These are phyloP conservation scores for Ustilago xerochloae DNA, from an alignment of 1,284 basidiomycete genomes.

Conservation along the genomic window DNA sequence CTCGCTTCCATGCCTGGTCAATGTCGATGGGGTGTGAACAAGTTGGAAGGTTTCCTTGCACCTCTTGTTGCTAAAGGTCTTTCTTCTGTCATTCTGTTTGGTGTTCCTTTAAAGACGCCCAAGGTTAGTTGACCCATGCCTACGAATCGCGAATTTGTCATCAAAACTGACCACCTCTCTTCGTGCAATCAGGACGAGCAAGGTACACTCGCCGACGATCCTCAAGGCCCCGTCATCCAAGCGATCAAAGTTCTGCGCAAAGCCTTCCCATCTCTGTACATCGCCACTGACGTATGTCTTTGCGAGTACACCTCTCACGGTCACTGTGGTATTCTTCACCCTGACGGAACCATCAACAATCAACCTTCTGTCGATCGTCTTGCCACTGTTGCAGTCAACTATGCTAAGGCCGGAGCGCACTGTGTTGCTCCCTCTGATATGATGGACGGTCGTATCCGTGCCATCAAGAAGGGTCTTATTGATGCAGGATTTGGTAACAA, in stretches of 20 bases:
- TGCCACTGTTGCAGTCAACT: constrained; percentile 89
- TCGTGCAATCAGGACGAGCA: constrained; percentile 75
- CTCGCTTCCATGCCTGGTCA: constrained; percentile 65
- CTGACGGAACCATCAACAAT: constrained; percentile 77
- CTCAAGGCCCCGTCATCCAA: constrained; percentile 88
- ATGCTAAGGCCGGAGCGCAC: constrained; percentile 93
- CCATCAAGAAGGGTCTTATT: constrained; percentile 88
- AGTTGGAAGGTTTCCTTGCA: constrained; percentile 84
- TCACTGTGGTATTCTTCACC: constrained; percentile 87
- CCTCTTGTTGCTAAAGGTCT: constrained; percentile 91
- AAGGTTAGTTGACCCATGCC: constrained; percentile 74
- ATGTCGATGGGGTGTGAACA: constrained; percentile 86
- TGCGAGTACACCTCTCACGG: constrained; percentile 99
- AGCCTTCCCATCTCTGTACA: constrained; percentile 77
- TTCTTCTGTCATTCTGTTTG: constrained; percentile 92
- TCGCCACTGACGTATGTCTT: constrained; percentile 96
- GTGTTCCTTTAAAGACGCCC: constrained; percentile 84
- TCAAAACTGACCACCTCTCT: neutral
- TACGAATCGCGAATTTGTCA: no score
- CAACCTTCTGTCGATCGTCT: constrained; percentile 77
- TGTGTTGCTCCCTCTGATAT: constrained; percentile 99
- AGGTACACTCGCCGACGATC: constrained; percentile 90
- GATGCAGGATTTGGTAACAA: constrained; percentile 80
- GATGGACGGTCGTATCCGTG: constrained; percentile 96
- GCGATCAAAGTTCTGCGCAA: constrained; percentile 82